These are phyloP conservation scores for Penicillium maclennaniae DNA, from an alignment of 495 filamentous ascomycete genomes.

Conservation along the genomic window DNA sequence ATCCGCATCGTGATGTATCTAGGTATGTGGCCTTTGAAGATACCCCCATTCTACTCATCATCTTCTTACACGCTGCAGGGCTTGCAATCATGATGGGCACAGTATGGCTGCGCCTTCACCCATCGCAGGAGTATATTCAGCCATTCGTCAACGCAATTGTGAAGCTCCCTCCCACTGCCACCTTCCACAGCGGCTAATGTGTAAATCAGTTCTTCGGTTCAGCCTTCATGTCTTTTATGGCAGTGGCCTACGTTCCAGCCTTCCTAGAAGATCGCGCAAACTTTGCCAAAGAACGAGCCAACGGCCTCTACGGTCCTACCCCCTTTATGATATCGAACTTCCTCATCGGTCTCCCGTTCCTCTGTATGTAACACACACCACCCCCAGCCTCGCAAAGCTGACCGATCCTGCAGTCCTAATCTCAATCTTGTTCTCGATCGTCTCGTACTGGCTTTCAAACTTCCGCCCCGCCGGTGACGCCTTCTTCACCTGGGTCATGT, in stretches of 20 bases:
- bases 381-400: background rate
- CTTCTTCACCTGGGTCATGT: constrained; percentile 80
- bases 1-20: constrained; percentile 81
- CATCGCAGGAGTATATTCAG: constrained; percentile 64
- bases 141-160: constrained; percentile 76
- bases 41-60: background rate
- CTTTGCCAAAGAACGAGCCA: constrained; percentile 74
- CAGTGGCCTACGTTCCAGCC: constrained; percentile 77
- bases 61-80: constrained; percentile 26
- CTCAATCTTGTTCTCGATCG: constrained; percentile 64
- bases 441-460: constrained; percentile 77
- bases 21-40: constrained; percentile 34
- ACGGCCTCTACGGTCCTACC: constrained; percentile 71
- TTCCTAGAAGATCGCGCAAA: constrained; percentile 74
- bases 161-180: background rate
- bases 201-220: constrained; percentile 61
- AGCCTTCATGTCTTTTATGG: constrained; percentile 92
- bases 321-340: constrained; percentile 76
- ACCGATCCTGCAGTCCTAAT: constrained; percentile 52
- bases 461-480: constrained; percentile 60
- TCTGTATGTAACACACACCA: constrained; percentile 39
- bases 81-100: constrained; percentile 87
- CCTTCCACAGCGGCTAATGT: background rate
- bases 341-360: constrained; percentile 72
- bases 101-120: constrained; percentile 68